A percentile compares a stretch with the other conserved stretches of the same genome.
phyloP scores from a whole-genome alignment of 192 early-diverging fungal genomes.

The Endogone sp. region DNA sequence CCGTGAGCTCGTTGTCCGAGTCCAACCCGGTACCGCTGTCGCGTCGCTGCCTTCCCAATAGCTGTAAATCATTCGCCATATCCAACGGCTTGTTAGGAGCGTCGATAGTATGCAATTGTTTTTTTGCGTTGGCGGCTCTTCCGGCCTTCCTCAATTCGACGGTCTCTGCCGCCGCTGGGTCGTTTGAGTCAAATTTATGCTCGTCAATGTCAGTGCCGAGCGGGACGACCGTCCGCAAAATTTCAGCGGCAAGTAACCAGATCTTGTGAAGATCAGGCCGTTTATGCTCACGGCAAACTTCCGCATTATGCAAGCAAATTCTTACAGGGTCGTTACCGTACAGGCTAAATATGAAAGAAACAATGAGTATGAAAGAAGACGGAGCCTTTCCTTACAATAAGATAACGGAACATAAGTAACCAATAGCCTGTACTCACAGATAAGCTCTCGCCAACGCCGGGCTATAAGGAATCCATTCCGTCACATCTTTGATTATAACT shows the following conservation, averaged over 20 bases:
- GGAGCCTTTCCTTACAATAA: neutral
- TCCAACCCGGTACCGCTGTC: slow-evolving; percentile 36
- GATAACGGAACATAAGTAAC: neutral
- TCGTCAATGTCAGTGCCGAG: neutral
- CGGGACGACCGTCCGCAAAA: slow-evolving; percentile 47
- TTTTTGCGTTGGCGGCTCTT: neutral
- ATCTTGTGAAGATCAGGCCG: slow-evolving; percentile 57
- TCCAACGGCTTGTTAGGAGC: neutral
- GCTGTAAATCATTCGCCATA: neutral
- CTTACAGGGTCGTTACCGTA: slow-evolving; percentile 50
- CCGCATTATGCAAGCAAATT: slow-evolving; percentile 61
- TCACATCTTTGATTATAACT: slow-evolving; percentile 50
- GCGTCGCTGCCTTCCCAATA: slow-evolving; percentile 24
- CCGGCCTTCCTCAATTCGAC: no score
- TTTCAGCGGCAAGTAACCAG: slow-evolving; percentile 62
- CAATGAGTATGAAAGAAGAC: neutral
- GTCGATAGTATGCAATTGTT: neutral
- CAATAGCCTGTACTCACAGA: slow-evolving; percentile 46
- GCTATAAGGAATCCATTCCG: slow-evolving; percentile 53
- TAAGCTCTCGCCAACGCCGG: slow-evolving; percentile 55
- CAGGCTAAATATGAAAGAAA: slow-evolving; percentile 34
- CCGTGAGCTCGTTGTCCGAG: slow-evolving; percentile 24
- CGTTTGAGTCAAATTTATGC: neutral
- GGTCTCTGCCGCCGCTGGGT: neutral
- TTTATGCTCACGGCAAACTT: slow-evolving; percentile 38